Evolutionary conservation across 2,329 filamentous ascomycete species (phyloP), one percentile per base, ranked within the genome.

Genomic region (Westerdykella sp.): DNA sequence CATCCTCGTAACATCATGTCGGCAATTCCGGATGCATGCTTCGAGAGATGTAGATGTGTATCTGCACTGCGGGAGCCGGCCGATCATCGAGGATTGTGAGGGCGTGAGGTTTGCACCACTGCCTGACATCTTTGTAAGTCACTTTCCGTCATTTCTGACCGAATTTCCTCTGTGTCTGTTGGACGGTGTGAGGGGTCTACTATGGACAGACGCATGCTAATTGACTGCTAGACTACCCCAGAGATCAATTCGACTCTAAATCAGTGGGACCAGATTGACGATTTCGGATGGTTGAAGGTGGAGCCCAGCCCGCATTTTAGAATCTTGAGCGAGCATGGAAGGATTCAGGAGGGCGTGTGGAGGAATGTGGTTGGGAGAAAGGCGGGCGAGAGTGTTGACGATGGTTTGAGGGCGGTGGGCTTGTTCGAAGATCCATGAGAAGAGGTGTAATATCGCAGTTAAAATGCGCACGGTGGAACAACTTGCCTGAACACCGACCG

Each of bases 271-370:
- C 81, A 93, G 57, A 86, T 97, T 13, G 87, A 97, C 65, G 93
- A 98, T 65, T 98, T 98, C 74, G 95, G 95, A 69, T 97, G 93
- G 93, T 77, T 96, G 50, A 94, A 90, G 66, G 75, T 79, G 13
- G 87, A 86, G 45, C 80, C 80, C 23, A 96, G 87, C 60, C 93
- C 93, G 2, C 90, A 98, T 62, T 98, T 91, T 88, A 79, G 73
- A 28, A 68, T 87, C 2, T 55, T 97, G 16, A 72, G 25, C 9
- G 25, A 28, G 25, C 25, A 28, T 12, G 25, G 9, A 7, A 28
- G 25, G 7, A 3, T 28, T 28, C 25, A 9, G 25, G 25, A 28
- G 7, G 9, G 9, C 3, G 25, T 12, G 7, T 28, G 25, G 25
- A 28, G 25, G 25, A 7, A 28, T 28, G 25, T 28, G 25, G 25